Base-by-base conservation (phyloP, 2,329 filamentous ascomycete genomes). In the Calcarisporium arbuscula region DNA sequence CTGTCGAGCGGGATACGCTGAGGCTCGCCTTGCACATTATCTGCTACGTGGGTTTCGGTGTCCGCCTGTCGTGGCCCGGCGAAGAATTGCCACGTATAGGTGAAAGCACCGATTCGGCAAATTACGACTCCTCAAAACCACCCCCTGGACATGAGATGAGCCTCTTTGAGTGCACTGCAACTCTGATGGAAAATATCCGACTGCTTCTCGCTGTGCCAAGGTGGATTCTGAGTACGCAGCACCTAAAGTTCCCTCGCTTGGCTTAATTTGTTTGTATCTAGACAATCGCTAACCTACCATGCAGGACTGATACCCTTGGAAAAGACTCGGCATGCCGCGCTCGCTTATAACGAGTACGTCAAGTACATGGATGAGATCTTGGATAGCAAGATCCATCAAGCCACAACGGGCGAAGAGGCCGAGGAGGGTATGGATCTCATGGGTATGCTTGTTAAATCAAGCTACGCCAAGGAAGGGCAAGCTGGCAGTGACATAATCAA, bases 321-420 rank as follows among this genome's bases (percentile, higher is more conserved):
- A 41, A 54, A 58, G 11, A 62, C 74, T 22, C 70, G 67, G 36
- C 53, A 61, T 14, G 72, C 79, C 1, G 61, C 68, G 16, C 58
- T 69, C 35, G 72, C 79, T 4, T 70, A 75, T 35, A 53, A 58
- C 5, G 81, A 87, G 56, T 86, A 80, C 64, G 61, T 70, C 21
- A 67, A 72, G 41, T 87, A 87, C 56, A 80, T 86, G 73, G 64
- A 74, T 29, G 79, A 85, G 48, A 70, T 87, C 27, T 70, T 85
- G 38, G 61, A 74, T 19, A 67, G 73, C 44, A 85, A 85, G 58
- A 54, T 63, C 6, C 61, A 65, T 16, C 60, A 65, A 32, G 54
- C 61, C 16, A 49, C 50, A 19, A 47, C 48, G 5, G 58, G 58
- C 12, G 48, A 58, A 20, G 54, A 55, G 36, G 51, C 53, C 11